Conservation (phyloP, 345 rosid genomes). For the Cardamine occulta region DNA sequence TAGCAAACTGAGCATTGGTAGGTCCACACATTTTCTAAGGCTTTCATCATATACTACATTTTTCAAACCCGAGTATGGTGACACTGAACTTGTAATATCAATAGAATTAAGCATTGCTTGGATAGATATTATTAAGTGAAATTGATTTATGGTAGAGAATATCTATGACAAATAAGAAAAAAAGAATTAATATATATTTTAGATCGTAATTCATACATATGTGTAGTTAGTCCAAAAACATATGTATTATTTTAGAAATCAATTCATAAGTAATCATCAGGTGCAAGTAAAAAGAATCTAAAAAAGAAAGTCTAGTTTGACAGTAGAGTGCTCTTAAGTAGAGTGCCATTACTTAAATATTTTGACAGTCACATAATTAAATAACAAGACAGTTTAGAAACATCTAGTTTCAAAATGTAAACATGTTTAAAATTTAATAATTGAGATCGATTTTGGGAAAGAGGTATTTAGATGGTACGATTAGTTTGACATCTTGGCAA, state of each 20-base stretch:
- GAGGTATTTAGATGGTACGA: neutral
- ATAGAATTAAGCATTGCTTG: too few relatives aligned
- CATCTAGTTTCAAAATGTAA: neutral
- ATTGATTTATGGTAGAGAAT: too few relatives aligned
- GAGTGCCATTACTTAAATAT: neutral
- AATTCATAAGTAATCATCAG: neutral
- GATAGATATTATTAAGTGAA: too few relatives aligned
- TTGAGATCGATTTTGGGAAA: neutral
- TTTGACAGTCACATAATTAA: slow-evolving; percentile 1
- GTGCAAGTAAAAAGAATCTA: neutral
- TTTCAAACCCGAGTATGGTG: too few relatives aligned
- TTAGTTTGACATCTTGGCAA: neutral
- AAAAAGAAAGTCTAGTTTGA: neutral
- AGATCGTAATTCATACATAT: neutral
- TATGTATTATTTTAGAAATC: neutral
- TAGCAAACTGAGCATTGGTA: too few relatives aligned
- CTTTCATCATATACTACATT: too few relatives aligned
- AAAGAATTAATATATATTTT: neutral
- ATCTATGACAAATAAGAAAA: too few relatives aligned
- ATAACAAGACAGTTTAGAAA: neutral
- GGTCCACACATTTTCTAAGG: too few relatives aligned
- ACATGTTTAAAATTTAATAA: neutral
- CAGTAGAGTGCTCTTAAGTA: neutral
- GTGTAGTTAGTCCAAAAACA: neutral
- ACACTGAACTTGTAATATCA: too few relatives aligned